Conservation (phyloP, 2,329 filamentous ascomycete genomes). For the Colletotrichum cereale region DNA sequence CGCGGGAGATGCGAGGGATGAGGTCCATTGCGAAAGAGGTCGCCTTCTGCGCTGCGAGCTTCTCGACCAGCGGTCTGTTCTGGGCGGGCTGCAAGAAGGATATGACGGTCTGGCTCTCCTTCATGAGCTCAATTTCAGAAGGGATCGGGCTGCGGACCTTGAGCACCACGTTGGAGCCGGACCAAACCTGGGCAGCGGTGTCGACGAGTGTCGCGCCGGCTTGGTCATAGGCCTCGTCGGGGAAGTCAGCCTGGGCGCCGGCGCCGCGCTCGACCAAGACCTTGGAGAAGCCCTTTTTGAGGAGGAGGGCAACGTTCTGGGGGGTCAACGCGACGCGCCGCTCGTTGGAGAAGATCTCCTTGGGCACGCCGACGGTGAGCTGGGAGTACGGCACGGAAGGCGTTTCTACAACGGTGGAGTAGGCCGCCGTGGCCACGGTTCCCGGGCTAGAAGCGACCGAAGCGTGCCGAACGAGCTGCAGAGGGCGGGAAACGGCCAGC, state of each 20-base stretch:
- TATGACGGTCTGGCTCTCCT: slow-evolving; percentile 79
- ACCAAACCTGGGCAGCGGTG: slow-evolving; percentile 75
- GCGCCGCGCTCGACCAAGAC: slow-evolving; percentile 85
- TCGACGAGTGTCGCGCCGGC: slow-evolving; percentile 85
- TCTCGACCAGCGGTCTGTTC: slow-evolving; percentile 81
- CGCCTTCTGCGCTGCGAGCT: slow-evolving; percentile 76
- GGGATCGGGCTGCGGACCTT: slow-evolving; percentile 84
- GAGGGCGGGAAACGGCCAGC: slow-evolving; percentile 47
- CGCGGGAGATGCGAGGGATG: slow-evolving; percentile 89
- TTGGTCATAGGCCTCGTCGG: slow-evolving; percentile 80
- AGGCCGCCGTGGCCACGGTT: slow-evolving; percentile 44
- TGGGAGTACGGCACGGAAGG: slow-evolving; percentile 74
- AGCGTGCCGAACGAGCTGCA: slow-evolving; percentile 55
- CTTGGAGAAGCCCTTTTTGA: slow-evolving; percentile 86
- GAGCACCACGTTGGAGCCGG: slow-evolving; percentile 80
- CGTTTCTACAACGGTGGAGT: slow-evolving; percentile 57
- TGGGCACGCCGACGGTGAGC: slow-evolving; percentile 82
- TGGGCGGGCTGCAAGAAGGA: slow-evolving; percentile 87
- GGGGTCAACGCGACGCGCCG: slow-evolving; percentile 88
- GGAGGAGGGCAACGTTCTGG: slow-evolving; percentile 82
- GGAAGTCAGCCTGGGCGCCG: slow-evolving; percentile 82
- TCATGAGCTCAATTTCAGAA: slow-evolving; percentile 77
- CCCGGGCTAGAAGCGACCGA: slow-evolving; percentile 46
- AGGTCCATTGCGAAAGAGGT: slow-evolving; percentile 93
- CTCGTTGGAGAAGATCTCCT: slow-evolving; percentile 83